phyloP scores from a whole-genome alignment of 2,329 filamentous ascomycete genomes.

The Paracorniculantispora psalliotae region DNA sequence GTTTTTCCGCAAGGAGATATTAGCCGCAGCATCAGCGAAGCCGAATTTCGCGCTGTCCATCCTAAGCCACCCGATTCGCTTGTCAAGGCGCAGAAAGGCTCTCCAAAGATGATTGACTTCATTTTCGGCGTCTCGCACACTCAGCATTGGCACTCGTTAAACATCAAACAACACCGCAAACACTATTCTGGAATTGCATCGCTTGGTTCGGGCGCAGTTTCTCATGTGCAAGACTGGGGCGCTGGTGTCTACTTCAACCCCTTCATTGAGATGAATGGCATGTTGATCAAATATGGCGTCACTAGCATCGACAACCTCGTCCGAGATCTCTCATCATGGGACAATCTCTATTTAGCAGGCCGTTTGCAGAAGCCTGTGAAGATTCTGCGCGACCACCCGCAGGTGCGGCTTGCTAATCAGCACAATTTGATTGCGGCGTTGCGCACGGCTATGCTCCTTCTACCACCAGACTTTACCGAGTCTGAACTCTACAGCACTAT shows the following conservation, averaged over 20 bases:
- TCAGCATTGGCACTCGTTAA: constrained; percentile 95
- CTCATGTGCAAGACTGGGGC: constrained; percentile 83
- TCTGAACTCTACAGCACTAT: constrained; percentile 86
- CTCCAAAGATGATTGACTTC: constrained; percentile 96
- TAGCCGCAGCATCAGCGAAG: constrained; percentile 49
- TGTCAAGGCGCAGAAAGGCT: constrained; percentile 76
- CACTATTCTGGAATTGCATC: constrained; percentile 87
- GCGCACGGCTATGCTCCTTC: constrained; percentile 79
- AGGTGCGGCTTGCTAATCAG: constrained; percentile 89
- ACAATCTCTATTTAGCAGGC: constrained; percentile 92
- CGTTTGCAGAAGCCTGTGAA: constrained; percentile 97
- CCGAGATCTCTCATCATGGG: constrained; percentile 81
- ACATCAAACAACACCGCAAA: constrained; percentile 79
- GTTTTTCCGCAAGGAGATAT: constrained; percentile 76
- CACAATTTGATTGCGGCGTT: constrained; percentile 90
- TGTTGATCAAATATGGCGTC: constrained; percentile 95
- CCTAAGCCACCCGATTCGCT: constrained; percentile 77
- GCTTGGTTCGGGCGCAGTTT: constrained; percentile 79
- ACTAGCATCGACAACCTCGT: constrained; percentile 90
- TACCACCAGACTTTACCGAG: constrained; percentile 81
- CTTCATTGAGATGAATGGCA: constrained; percentile 89
- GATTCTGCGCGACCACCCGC: constrained; percentile 89
- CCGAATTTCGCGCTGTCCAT: constrained; percentile 62
- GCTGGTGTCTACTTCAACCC: constrained; percentile 98
- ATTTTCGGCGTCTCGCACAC: constrained; percentile 93